Percentiles rank a stretch among this genome's conserved stretches.
Evolutionary conservation across 2,329 filamentous ascomycete species (phyloP).

Genomic region (Nemania sp.): DNA sequence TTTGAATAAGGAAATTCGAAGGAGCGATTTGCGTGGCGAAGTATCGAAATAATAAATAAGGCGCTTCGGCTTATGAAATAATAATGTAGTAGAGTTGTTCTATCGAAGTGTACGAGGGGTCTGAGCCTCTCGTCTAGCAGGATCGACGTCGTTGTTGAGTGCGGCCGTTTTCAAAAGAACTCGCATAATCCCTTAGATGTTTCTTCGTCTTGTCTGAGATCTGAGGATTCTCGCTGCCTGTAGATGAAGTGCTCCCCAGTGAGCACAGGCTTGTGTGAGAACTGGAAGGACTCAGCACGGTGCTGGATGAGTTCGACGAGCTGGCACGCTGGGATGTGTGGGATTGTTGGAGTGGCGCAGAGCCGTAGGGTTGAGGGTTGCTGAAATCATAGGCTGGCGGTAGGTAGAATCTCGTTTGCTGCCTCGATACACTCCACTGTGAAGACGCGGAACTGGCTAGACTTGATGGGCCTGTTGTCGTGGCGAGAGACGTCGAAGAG

Average conservation of each 20-base stretch:
- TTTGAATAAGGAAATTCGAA: constrained; percentile 34
- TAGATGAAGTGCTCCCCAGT: constrained; percentile 65
- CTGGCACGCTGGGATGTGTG: constrained; percentile 43
- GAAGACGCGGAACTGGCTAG: constrained; percentile 55
- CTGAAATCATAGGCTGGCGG: constrained; percentile 76
- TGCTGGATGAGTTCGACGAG: constrained; percentile 41
- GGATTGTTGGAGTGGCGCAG: constrained; percentile 50
- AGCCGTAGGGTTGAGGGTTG: constrained; percentile 61
- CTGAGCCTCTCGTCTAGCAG: constrained; percentile 44
- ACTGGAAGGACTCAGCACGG: constrained; percentile 68
- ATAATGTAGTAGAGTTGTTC: constrained; percentile 29
- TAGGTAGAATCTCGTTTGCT: constrained; percentile 63
- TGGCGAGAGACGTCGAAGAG: constrained; percentile 56
- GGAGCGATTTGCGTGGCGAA: constrained; percentile 33
- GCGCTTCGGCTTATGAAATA: constrained; percentile 31
- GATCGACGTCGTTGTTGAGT: constrained; percentile 59
- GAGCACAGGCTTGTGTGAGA: constrained; percentile 86
- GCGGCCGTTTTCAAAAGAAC: constrained; percentile 83
- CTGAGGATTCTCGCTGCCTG: constrained; percentile 54
- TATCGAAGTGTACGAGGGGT: constrained; percentile 20
- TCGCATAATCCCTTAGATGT: constrained; percentile 83
- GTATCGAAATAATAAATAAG: constrained; percentile 24
- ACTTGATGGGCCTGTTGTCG: constrained; percentile 61
- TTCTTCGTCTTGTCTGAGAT: constrained; percentile 77
- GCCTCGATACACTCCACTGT: constrained; percentile 47